These are phyloP conservation scores for Aspergillus baeticus DNA, from an alignment of 495 filamentous ascomycete genomes.

Conservation along the genomic window DNA sequence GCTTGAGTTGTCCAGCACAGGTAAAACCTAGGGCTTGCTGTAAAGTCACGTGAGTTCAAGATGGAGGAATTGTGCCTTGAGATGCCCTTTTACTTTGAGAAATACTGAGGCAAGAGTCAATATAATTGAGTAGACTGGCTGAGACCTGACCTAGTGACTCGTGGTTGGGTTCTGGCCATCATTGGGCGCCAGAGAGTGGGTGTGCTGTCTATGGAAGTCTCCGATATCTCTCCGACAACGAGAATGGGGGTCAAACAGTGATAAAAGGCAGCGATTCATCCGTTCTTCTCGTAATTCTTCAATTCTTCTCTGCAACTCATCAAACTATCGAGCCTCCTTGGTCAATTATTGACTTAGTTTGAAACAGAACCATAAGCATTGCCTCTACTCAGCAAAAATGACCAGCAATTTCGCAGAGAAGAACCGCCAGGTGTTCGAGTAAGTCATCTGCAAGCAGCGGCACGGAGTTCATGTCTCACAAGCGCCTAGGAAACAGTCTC, in stretches of 20 bases:
- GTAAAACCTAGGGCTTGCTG: no score
- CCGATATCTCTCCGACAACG: slow-evolving; percentile 32
- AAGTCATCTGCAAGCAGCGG: slow-evolving; percentile 14
- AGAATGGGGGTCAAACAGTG: not conserved
- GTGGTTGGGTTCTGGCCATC: no score
- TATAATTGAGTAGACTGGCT: no score
- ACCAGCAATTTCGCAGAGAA: slow-evolving; percentile 42
- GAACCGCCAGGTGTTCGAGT: slow-evolving; percentile 57
- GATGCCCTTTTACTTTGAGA: no score
- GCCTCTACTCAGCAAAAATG: not conserved
- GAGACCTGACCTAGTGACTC: no score
- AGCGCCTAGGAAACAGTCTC: slow-evolving; percentile 40
- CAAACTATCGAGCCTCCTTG: no score
- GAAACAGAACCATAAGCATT: not conserved
- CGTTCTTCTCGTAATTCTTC: not conserved
- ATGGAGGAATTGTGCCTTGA: no score
- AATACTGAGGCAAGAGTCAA: no score
- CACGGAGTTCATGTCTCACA: slow-evolving; percentile 1
- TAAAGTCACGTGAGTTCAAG: no score
- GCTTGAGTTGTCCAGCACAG: no score
- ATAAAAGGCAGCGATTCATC: not conserved
- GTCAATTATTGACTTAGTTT: not conserved
- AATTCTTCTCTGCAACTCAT: not conserved
- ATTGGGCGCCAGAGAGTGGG: not conserved
- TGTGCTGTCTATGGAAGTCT: slow-evolving; percentile 19